Conservation (phyloP, 352 stramenopile species). For the Blastocystis sp. region DNA sequence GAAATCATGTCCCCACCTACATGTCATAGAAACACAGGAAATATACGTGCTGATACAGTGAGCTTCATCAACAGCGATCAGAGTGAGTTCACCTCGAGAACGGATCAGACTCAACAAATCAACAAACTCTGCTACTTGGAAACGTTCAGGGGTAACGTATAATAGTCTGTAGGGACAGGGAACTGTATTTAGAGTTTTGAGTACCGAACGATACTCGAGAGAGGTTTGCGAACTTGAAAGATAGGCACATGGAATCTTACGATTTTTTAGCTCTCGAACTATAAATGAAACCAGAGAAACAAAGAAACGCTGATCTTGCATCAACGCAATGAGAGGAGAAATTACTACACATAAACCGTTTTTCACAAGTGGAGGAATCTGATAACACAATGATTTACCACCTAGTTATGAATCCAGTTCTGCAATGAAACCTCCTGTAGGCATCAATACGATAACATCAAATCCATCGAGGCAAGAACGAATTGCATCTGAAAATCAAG, state of each 20-base stretch:
- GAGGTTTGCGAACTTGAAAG: slow-evolving; percentile 26
- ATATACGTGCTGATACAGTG: slow-evolving; percentile 58
- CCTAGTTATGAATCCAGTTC: not conserved
- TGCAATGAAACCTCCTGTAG: slow-evolving; percentile 19
- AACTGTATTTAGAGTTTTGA: not conserved
- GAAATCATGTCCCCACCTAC: slow-evolving; percentile 57
- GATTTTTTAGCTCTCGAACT: slow-evolving; percentile 32
- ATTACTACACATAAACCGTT: slow-evolving; percentile 44
- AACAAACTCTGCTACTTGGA: slow-evolving; percentile 38
- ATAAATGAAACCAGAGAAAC: not conserved
- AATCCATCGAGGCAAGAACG: not conserved
- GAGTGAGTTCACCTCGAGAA: not conserved
- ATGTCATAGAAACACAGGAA: not conserved
- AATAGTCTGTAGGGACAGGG: not conserved
- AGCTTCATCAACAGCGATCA: slow-evolving; percentile 37
- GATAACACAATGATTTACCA: slow-evolving; percentile 54
- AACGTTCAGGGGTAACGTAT: slow-evolving; percentile 42
- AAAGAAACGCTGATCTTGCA: slow-evolving; percentile 48
- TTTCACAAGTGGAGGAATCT: slow-evolving; percentile 46
- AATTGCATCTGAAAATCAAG: slow-evolving; percentile 25
- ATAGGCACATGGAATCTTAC: slow-evolving; percentile 5
- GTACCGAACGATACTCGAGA: slow-evolving; percentile 21
- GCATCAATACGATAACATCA: slow-evolving; percentile 38
- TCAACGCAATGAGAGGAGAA: slow-evolving; percentile 50
- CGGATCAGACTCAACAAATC: not conserved